These are phyloP conservation scores for Gyromitra esculenta DNA, from an alignment of 2,329 filamentous ascomycete genomes.

Conservation along the genomic window DNA sequence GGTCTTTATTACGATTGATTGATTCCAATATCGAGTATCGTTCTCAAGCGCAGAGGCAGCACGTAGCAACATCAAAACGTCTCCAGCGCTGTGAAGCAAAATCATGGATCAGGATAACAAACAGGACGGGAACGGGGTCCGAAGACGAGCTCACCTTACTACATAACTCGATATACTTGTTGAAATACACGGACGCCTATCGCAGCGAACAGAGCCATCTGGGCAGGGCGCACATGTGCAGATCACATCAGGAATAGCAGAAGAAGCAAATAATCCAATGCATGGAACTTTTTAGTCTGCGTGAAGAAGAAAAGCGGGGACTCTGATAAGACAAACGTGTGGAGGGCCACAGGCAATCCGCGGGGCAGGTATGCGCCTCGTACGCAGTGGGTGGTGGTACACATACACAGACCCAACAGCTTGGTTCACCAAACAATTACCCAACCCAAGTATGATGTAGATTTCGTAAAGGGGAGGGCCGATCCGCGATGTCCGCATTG, in stretches of 20 bases:
- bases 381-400: not conserved
- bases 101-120: not conserved
- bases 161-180: not conserved
- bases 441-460: not conserved
- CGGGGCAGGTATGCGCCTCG: slow-evolving; percentile 10
- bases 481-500: slow-evolving; percentile 11
- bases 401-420: slow-evolving; percentile 2
- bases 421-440: slow-evolving; percentile 13
- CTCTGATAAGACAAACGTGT: not conserved
- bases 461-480: slow-evolving; percentile 5
- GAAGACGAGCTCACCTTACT: not conserved
- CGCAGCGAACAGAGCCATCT: not conserved
- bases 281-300: slow-evolving; percentile 12
- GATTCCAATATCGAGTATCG: slow-evolving; percentile 8
- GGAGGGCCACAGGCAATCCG: slow-evolving; percentile 15
- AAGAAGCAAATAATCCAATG: slow-evolving; percentile 25
- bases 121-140: slow-evolving; percentile 9
- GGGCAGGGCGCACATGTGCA: not conserved
- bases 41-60: not conserved
- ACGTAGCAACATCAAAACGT: not conserved
- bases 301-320: not conserved
- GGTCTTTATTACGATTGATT: slow-evolving; percentile 9
- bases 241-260: not conserved
- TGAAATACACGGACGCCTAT: slow-evolving; percentile 3
- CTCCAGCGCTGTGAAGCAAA: slow-evolving; percentile 9